Base-by-base conservation (phyloP, 2,329 filamentous ascomycete genomes). In the Camillea tinctor region DNA sequence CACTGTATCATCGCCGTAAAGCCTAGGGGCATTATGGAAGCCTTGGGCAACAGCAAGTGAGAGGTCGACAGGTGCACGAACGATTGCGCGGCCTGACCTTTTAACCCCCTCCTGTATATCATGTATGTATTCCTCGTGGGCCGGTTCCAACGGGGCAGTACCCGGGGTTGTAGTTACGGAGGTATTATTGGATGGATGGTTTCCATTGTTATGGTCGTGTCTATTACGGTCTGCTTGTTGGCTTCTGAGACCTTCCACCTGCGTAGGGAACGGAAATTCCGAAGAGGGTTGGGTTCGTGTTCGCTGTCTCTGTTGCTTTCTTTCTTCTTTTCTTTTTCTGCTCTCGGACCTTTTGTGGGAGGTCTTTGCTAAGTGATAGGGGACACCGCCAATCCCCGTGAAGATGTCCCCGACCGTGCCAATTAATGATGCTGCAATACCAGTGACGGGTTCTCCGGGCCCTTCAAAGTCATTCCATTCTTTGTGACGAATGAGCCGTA, bases 401-500 rank as follows among this genome's bases (percentile, higher is more conserved):
- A 88, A 84, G 1, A 88, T 79, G 40, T 84, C 81, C 1, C 82
- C 81, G 2, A 88, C 70, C 0, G 84, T 85, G 2, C 80, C 80
- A n/a, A 84, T 79, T 4, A 91, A 66, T 0, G 87, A 88, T 11
- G 85, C 84, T 36, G 85, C 84, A 3, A 84, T 76, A 2, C 88
- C 89, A 0, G 88, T 90, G 13, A 92, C 77, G 0, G 89, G 89
- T 69, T 92, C 89, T 0, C 89, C 89, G 0, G 89, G 88, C 0
- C 90, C 90, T 65, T 90, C 88, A 67, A 91, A 92, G 67, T 92
- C 89, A 65, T 91, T 90, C 88, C 89, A 92, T 66, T 91, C 88
- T 55, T 82, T 84, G 67, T 90, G 87, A 8, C 89, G 80, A 8
- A 90, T 69, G 0, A 92, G 78, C 13, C 84, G 81, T 52, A 92